A percentile compares a stretch with the other conserved stretches of the same genome.
These are phyloP conservation scores for Hortaea werneckii DNA, from an alignment of 2,329 filamentous ascomycete species.

Conservation along the genomic window DNA sequence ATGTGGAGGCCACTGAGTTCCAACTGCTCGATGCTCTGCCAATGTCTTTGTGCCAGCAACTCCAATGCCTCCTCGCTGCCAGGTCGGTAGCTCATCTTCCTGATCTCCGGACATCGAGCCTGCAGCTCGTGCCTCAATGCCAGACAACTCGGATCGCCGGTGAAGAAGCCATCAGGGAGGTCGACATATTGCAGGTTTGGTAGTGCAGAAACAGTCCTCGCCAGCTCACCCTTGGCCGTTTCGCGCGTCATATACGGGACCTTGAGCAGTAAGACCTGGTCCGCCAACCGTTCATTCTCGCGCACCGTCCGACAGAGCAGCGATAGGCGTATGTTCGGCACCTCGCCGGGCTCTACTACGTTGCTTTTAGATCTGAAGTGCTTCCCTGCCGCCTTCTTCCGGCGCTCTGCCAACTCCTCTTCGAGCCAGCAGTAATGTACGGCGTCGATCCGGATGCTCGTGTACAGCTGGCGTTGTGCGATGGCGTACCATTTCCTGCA, in stretches of 20 bases:
- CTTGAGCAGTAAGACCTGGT: conserved; percentile 68
- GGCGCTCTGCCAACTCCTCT: conserved; percentile 65
- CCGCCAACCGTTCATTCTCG: conserved; percentile 61
- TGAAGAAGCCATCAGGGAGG: conserved; percentile 77
- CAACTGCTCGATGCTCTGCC: conserved; percentile 62
- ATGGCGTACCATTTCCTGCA: conserved; percentile 59
- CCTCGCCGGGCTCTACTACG: conserved; percentile 69
- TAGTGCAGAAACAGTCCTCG: conserved; percentile 72
- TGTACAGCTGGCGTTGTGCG: conserved; percentile 54
- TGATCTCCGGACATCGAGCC: conserved; percentile 68
- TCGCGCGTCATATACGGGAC: conserved; percentile 92
- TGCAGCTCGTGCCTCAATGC: conserved; percentile 76
- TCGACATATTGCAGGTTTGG: conserved; percentile 84
- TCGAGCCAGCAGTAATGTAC: conserved; percentile 93
- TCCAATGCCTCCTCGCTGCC: conserved; percentile 73
- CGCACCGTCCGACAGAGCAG: conserved; percentile 74
- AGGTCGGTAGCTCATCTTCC: conserved; percentile 76
- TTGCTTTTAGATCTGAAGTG: conserved; percentile 52
- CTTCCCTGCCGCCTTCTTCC: conserved; percentile 43
- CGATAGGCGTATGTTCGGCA: conserved; percentile 62
- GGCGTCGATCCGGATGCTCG: conserved; percentile 81
- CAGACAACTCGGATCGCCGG: conserved; percentile 64
- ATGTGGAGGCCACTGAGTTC: conserved; percentile 59
- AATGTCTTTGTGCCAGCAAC: conserved; percentile 54
- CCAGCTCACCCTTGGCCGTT: conserved; percentile 72